Evolutionary conservation across 2,329 filamentous ascomycete genomes (phyloP), one percentile per base, ranked within the genome.

Genomic region (Botrytis byssoidea): DNA sequence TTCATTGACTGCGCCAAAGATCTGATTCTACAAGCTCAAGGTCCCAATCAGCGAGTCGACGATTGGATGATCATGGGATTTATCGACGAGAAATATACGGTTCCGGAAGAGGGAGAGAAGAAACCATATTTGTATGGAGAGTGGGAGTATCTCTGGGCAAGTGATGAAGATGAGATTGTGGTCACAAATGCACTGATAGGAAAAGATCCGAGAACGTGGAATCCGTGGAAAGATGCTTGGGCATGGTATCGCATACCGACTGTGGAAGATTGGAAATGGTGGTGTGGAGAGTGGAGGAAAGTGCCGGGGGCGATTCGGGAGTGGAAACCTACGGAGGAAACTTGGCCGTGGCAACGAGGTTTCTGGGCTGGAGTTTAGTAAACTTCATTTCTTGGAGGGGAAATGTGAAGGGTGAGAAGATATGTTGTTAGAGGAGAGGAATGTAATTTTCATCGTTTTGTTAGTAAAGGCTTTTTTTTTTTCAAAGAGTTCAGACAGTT

Each of bases 121-220:
- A 68, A 42, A 6, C 35, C 48, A 2, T 25, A 42, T 57, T 14
- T 68, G 1, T 42, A 25, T 42, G 66, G 66, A 14, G 66, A 68
- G 18, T 57, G 66, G 66, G 48, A 57, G 48, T 68, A 42, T 57
- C 12, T 68, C 1, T 68, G 66, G 66, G 37, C 35, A 0, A 14
- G 9, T 22, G 48, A 68, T 4, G 7, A 14, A 2, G 66, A 68
- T 3, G 66, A 57, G 8, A 9, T 57, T 4, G 6, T 2, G 3
- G 16, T 8, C 1, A n/a, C 3, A 22, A 16, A 8, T 3, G 16
- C 14, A 2, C 4, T 68, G 0, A 0, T 14, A 1, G 25, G 4
- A 5, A 8, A 22, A 25, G 16, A 2, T 4, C 20, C 32, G 22
- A 14, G 22, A 9, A 2, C 5, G 1, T 1, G 14, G 2, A 20